A percentile compares a stretch with the other conserved stretches of the same genome.
Evolutionary conservation across 495 filamentous ascomycete genomes (phyloP).

Genomic region (Penicillium manginii): DNA sequence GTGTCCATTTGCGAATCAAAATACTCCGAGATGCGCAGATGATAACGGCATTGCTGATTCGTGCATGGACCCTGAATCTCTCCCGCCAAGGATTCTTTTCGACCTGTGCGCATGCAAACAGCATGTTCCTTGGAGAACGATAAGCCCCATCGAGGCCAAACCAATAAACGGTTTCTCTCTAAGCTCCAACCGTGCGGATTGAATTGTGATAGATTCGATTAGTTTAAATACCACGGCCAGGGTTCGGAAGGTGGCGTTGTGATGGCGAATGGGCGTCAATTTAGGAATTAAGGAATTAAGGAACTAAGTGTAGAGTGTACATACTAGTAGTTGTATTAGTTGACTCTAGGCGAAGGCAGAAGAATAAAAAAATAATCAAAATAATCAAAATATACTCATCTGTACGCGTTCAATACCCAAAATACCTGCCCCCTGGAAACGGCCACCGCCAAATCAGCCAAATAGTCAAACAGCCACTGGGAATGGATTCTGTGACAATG

Average conservation of each 20-base stretch:
- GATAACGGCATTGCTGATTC: conserved; percentile 34
- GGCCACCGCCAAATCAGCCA: too few relatives aligned
- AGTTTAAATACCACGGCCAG: conserved; percentile 14
- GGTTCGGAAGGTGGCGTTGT: conserved; percentile 16
- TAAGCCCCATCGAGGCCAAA: conserved; percentile 23
- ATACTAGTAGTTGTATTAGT: too few relatives aligned
- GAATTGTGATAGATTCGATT: conserved; percentile 30
- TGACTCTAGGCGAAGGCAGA: too few relatives aligned
- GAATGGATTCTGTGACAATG: conserved; percentile 13
- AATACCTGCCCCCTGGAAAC: neutral
- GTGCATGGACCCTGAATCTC: conserved; percentile 18
- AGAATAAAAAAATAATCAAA: too few relatives aligned
- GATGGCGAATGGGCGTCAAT: conserved; percentile 9
- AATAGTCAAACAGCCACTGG: conserved; percentile 12
- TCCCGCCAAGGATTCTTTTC: conserved; percentile 9
- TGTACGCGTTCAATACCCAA: conserved; percentile 19
- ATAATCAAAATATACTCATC: too few relatives aligned
- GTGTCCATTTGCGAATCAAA: conserved; percentile 14
- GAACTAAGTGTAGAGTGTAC: too few relatives aligned
- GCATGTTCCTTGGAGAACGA: conserved; percentile 15
- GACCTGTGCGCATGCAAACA: conserved; percentile 21
- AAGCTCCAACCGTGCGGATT: neutral
- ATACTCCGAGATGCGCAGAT: conserved; percentile 20
- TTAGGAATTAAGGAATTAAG: neutral
- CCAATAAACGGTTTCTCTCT: conserved; percentile 7